These are phyloP conservation scores for Ziziphus jujuba DNA, from an alignment of 306 rosid genomes.

Conservation along the genomic window DNA sequence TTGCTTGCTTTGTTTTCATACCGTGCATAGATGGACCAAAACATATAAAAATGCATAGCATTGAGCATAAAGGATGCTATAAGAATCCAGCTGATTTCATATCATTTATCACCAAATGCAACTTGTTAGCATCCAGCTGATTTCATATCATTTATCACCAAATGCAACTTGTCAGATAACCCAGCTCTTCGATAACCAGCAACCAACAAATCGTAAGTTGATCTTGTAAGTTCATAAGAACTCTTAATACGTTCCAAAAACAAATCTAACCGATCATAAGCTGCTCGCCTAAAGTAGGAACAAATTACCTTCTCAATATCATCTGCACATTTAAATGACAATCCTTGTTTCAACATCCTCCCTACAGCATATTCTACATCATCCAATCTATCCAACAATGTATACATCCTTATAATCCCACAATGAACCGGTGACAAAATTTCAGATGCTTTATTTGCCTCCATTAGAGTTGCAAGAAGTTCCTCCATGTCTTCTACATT, in stretches of 20 bases:
- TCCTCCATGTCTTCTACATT: slow-evolving; percentile 46
- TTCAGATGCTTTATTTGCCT: slow-evolving; percentile 10
- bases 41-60: too few species aligned
- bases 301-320: slow-evolving; percentile 60
- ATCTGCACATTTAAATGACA: slow-evolving; percentile 34
- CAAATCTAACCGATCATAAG: slow-evolving; percentile 56
- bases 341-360: slow-evolving; percentile 60
- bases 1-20: neutral
- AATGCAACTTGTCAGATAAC: slow-evolving; percentile 39
- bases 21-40: neutral
- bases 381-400: slow-evolving; percentile 50
- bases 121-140: slow-evolving; percentile 36
- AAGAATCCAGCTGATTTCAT: slow-evolving; percentile 39
- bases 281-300: slow-evolving; percentile 50
- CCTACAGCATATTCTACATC: slow-evolving; percentile 53
- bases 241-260: slow-evolving; percentile 47
- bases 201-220: slow-evolving; percentile 51
- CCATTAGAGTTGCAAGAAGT: slow-evolving; percentile 35
- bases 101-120: slow-evolving; percentile 32
- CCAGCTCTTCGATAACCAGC: slow-evolving; percentile 52
- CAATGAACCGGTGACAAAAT: slow-evolving; percentile 41
- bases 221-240: slow-evolving; percentile 29
- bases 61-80: slow-evolving; percentile 8
- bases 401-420: slow-evolving; percentile 45
- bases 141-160: slow-evolving; percentile 35